These are phyloP conservation scores for Knoxia roxburghii DNA, from an alignment of 257 asterid genomes.

Conservation along the genomic window DNA sequence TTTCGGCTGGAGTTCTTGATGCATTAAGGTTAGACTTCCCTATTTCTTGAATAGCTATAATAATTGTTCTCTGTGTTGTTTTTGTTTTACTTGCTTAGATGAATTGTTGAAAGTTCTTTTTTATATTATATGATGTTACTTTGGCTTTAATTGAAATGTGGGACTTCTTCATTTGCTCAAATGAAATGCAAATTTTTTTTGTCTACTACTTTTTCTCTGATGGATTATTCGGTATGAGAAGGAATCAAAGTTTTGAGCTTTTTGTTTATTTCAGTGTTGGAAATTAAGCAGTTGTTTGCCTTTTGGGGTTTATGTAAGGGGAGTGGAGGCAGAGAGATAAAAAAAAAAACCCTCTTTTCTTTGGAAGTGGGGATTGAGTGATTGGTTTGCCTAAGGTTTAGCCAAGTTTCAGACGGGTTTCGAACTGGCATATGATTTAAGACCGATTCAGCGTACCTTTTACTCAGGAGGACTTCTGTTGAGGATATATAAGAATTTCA, in stretches of 20 bases:
- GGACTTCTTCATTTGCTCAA: background rate
- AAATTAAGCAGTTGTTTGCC: background rate
- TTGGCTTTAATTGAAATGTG: background rate
- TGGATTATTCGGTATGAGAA: background rate
- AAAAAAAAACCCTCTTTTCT: background rate
- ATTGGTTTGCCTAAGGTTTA: background rate
- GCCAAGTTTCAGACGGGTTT: constrained; percentile 3
- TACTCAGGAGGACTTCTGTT: background rate
- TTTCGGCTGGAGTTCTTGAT: background rate
- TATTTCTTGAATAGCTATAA: too few relatives aligned
- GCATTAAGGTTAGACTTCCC: constrained; percentile 15
- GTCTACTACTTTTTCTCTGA: background rate
- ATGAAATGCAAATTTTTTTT: background rate
- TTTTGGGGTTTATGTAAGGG: background rate
- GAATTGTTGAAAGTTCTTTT: background rate
- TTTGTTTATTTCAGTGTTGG: background rate
- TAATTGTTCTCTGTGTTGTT: background rate
- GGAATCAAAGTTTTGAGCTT: background rate
- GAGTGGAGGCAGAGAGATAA: background rate
- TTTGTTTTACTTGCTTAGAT: background rate
- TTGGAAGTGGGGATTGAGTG: background rate
- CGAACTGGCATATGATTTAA: background rate
- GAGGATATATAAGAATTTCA: constrained; percentile 1
- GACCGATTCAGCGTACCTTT: background rate
- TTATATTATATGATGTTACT: background rate